A percentile compares a stretch with the other conserved stretches of the same genome.
These are phyloP conservation scores for Penstemon barbatus DNA, from an alignment of 257 asterid genomes.

Conservation along the genomic window DNA sequence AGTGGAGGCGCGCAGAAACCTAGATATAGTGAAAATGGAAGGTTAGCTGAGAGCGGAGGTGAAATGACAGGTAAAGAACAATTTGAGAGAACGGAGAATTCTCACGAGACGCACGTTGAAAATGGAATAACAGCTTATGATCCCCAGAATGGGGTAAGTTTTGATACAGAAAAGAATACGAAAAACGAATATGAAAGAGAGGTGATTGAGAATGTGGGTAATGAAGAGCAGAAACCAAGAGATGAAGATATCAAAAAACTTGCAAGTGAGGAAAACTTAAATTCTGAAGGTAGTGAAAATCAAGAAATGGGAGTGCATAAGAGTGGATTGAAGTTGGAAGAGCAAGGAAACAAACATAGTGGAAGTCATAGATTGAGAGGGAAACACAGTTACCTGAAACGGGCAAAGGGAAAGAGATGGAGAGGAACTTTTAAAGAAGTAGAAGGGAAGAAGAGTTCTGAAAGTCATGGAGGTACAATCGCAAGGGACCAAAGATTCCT, in stretches of 20 bases:
- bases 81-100: conserved; percentile 15
- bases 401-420: conserved; percentile 44
- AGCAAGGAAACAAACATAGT: conserved; percentile 23
- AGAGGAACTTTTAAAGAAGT: conserved; percentile 25
- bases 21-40: conserved; percentile 16
- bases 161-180: conserved; percentile 12
- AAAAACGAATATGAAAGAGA: neutral
- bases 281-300: conserved; percentile 23
- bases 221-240: conserved; percentile 15
- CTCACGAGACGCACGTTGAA: conserved; percentile 19
- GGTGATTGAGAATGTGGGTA: neutral
- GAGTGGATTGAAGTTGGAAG: conserved; percentile 37
- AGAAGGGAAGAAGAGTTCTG: conserved; percentile 23
- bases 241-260: conserved; percentile 19
- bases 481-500: neutral
- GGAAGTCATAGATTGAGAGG: conserved; percentile 24
- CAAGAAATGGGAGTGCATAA: conserved; percentile 20
- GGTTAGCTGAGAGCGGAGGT: conserved; percentile 12
- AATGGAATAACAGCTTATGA: conserved; percentile 5
- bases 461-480: conserved; percentile 7
- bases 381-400: conserved; percentile 30
- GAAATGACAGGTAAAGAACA: conserved; percentile 25
- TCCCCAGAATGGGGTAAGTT: conserved; percentile 13
- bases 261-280: conserved; percentile 7
- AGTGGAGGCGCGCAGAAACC: neutral